These are phyloP conservation scores for Drechslera avenae DNA, from an alignment of 2,329 filamentous ascomycete genomes.

Conservation along the genomic window DNA sequence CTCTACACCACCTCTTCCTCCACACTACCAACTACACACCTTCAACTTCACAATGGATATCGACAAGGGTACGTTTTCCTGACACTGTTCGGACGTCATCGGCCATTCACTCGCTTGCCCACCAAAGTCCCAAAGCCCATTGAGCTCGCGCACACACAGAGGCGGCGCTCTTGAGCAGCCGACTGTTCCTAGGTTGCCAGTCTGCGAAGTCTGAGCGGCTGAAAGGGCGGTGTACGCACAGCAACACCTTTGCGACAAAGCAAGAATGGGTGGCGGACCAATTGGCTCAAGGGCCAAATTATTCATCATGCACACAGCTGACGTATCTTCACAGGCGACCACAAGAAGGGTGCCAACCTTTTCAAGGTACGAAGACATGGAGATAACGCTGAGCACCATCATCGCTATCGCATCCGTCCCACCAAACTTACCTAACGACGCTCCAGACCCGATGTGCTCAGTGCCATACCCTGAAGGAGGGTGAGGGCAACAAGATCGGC, in stretches of 20 bases:
- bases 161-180: slow-evolving; percentile 8
- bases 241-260: slow-evolving; percentile 36
- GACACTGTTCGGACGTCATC: slow-evolving; percentile 38
- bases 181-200: slow-evolving; percentile 1
- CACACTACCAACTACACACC: slow-evolving; percentile 13
- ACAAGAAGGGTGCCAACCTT: slow-evolving; percentile 95
- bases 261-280: slow-evolving; percentile 21
- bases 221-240: slow-evolving; percentile 18
- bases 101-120: slow-evolving; percentile 25
- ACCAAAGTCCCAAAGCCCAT: slow-evolving; percentile 26
- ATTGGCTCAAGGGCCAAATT: slow-evolving; percentile 12
- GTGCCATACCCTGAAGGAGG: slow-evolving; percentile 94
- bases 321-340: slow-evolving; percentile 68
- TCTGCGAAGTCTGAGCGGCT: slow-evolving; percentile 6
- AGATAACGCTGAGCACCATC: slow-evolving; percentile 1
- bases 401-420: slow-evolving; percentile 4
- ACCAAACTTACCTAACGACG: slow-evolving; percentile 29
- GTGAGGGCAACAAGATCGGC: slow-evolving; percentile 96
- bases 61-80: slow-evolving; percentile 45
- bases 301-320: slow-evolving; percentile 21
- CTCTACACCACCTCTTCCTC: background rate
- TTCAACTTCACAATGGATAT: slow-evolving; percentile 48
- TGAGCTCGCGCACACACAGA: slow-evolving; percentile 30
- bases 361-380: slow-evolving; percentile 71
- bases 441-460: slow-evolving; percentile 85